phyloP scores from a whole-genome alignment of 768 basidiomycete species.

The Mycena latifolia region DNA sequence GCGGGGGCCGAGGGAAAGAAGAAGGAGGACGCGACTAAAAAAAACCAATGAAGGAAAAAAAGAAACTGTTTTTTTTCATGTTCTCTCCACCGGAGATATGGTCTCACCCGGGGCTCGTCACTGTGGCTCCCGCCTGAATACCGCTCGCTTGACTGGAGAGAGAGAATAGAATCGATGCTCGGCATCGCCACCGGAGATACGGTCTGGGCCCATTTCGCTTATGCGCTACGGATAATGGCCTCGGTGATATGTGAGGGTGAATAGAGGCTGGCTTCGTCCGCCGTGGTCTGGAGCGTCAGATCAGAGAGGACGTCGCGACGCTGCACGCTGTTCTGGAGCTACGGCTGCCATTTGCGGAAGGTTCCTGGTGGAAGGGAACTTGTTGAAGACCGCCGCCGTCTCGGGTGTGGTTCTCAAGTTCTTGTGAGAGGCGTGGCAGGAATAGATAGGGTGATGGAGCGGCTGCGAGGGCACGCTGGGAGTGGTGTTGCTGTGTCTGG shows the following conservation, averaged over 20 bases:
- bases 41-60: slow-evolving; percentile 48
- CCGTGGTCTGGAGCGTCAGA: slow-evolving; percentile 1
- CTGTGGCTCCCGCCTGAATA: too few species aligned
- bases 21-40: slow-evolving; percentile 48
- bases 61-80: too few species aligned
- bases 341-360: neutral
- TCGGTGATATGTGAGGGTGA: slow-evolving; percentile 16
- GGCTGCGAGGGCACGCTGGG: too few species aligned
- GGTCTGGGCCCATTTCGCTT: neutral
- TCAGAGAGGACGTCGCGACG: neutral
- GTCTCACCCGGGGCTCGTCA: too few species aligned
- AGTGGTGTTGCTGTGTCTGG: too few species aligned
- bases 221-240: neutral
- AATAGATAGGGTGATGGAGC: neutral
- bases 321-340: neutral
- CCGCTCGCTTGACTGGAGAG: too few species aligned
- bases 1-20: slow-evolving; percentile 47
- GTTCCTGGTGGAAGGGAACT: neutral
- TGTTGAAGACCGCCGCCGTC: neutral
- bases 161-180: too few species aligned
- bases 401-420: neutral
- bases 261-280: too few species aligned
- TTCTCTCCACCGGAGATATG: too few species aligned
- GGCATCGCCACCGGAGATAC: slow-evolving; percentile 28
- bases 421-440: slow-evolving; percentile 25